Evolutionary conservation across 176 grass and related monocot genomes (phyloP), one percentile per base, ranked within the genome.

Genomic region (Oryza glaberrima): DNA sequence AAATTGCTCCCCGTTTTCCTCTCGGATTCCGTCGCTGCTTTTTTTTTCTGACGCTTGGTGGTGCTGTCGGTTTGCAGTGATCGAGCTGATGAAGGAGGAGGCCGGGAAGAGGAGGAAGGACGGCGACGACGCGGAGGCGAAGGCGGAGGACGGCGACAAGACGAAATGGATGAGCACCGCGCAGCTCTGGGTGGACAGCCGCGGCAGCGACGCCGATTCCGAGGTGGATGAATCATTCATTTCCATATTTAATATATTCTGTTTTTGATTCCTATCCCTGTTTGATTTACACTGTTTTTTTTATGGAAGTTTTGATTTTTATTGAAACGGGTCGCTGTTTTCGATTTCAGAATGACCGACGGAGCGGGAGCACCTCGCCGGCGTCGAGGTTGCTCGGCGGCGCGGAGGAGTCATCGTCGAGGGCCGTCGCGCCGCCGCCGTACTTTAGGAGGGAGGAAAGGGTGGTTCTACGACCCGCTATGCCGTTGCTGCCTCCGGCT

Each of bases 141-240:
- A 49, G 13, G 78, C 86, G 2, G 84, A 88, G 38, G 81, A 89
- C 83, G 84, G 47, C 52, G 86, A 95, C n/a, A 98, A 95, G 79
- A 84, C 35, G 63, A 93, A 91, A 79, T 98, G 95, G 95, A 89
- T 98, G 95, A 95, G 92, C 85, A 95, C 92, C 1, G 95, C 93
- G 67, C 95, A 98, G 88, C 84, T 98, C 26, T 98, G 95, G 95
- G 87, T 92, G 12, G 92, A 93, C 67, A 83, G 64, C 82, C 69
- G 69, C 67, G 19, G 74, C 67, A 48, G 72, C 72, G 88, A 81
- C 66, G 79, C 93, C 80, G 70, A 92, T 85, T 79, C 93, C 2
- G 52, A 86, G 48, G 84, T 83, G 41, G 58, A 63, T n/a, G 58
- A 40, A 69, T 48, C 25, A 52, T 64, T 48, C 44, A 45, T 64